Evolutionary conservation across 129 eudicot species (phyloP), one percentile per base, ranked within the genome.

Genomic region (carrot (Daucus carota)): DNA sequence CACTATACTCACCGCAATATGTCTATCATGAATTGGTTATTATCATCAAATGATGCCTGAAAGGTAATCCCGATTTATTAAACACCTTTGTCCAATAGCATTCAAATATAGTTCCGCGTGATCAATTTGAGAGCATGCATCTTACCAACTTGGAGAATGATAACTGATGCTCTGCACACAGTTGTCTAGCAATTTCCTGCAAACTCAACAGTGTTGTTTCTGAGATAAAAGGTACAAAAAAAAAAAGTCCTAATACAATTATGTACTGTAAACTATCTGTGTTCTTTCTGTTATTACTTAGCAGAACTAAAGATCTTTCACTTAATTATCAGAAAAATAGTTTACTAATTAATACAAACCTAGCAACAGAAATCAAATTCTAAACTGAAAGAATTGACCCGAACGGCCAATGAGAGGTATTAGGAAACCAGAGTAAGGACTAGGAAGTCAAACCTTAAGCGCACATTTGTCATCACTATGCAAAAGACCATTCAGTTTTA

Each of bases 21-120:
- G 78, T 87, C 84, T 62, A 91, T 78, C 89, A 94, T 82, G 83
- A 91, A 94, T 77, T 89, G 88, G 77, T 96, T 81, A 81, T 94
- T 94, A 79, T 94, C 99, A 82, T 94, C 99, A 82, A 81, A 91
- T 24, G 99, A 94, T 54, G 97, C 99, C 99, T 91, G 93, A 78
- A 74, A 80, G 72, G 40, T 72, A 60, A 76, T 62, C 72, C 69
- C 50, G 40, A 82, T 45, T 47, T 50, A 75, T 5, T 24, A 70
- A 73, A 45, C 60, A 74, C 50, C 22, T 24, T 50, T 62, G 70
- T 40, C 32, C 66, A 26, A 50, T 76, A 65, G 48, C 50, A 80
- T 67, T 77, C n/a, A 41, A 41, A 44, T 71, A 42, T 9, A 72
- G 38, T 72, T 26, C 15, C 47, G 9, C 38, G 20, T 43, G 24